Conservation (phyloP, 257 asterid species). For the Ballota nigra region DNA sequence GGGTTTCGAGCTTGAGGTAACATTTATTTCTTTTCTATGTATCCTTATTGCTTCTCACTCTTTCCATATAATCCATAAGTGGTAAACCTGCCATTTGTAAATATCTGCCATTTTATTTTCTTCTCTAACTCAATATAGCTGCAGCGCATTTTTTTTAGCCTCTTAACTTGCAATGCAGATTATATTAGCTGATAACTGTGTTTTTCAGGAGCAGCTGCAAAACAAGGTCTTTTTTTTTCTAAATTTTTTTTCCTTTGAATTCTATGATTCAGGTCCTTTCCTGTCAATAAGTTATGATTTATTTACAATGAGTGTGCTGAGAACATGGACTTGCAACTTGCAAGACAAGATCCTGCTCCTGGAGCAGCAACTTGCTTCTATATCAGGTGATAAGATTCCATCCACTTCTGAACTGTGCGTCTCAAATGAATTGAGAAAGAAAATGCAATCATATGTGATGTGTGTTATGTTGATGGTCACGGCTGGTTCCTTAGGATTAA, state of each 20-base stretch:
- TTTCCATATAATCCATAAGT: background rate
- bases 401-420: slow-evolving; percentile 40
- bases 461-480: too few species aligned
- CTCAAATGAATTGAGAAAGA: slow-evolving; percentile 67
- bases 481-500: too few species aligned
- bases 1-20: slow-evolving; percentile 90
- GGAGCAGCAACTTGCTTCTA: slow-evolving; percentile 67
- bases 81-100: background rate
- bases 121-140: background rate
- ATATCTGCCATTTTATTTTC: background rate
- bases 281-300: slow-evolving; percentile 24
- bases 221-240: slow-evolving; percentile 56
- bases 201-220: slow-evolving; percentile 93
- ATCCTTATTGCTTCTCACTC: background rate
- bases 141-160: slow-evolving; percentile 23
- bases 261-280: background rate
- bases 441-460: slow-evolving; percentile 72
- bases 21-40: background rate
- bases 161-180: slow-evolving; percentile 56
- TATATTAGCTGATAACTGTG: slow-evolving; percentile 82
- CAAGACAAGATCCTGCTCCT: slow-evolving; percentile 56
- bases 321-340: slow-evolving; percentile 69
- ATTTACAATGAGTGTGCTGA: slow-evolving; percentile 58
- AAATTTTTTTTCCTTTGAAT: background rate
- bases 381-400: slow-evolving; percentile 39